phyloP scores from a whole-genome alignment of 129 eudicot species.

The Centella asiatica region DNA sequence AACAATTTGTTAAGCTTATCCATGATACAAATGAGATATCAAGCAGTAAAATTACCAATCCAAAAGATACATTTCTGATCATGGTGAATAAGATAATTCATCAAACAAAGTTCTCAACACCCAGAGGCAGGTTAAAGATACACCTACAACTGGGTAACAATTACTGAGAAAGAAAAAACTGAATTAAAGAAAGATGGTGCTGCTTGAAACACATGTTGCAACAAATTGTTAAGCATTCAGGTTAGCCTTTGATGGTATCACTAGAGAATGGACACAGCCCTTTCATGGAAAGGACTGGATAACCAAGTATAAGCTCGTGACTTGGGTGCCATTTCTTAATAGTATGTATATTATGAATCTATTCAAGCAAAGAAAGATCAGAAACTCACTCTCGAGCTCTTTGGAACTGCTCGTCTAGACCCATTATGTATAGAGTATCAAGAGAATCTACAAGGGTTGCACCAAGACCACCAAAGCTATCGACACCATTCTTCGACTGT shows the following conservation, averaged over 20 bases:
- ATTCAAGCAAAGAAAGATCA: not conserved
- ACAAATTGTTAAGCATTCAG: too few species aligned
- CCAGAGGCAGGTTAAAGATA: too few species aligned
- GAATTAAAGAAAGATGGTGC: too few species aligned
- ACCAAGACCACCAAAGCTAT: constrained; percentile 99
- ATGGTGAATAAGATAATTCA: not conserved
- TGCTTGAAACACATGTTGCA: not conserved
- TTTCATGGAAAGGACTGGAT: not conserved
- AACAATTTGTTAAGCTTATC: not conserved
- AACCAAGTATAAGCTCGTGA: not conserved
- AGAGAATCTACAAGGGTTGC: constrained; percentile 92
- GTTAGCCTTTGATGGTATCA: too few species aligned
- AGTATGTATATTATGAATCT: not conserved
- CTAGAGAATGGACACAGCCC: not conserved
- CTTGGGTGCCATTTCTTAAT: too few species aligned
- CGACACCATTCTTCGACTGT: constrained; percentile 84
- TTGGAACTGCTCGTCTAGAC: constrained; percentile 91
- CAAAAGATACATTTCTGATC: not conserved
- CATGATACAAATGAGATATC: not conserved
- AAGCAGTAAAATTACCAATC: not conserved
- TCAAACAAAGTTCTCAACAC: too few species aligned
- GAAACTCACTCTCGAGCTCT: constrained; percentile 85
- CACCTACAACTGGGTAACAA: too few species aligned
- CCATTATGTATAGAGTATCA: constrained; percentile 98
- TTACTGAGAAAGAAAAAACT: too few species aligned